A percentile compares a stretch with the other conserved stretches of the same genome.
Evolutionary conservation across 106 monocot genomes (phyloP).

Genomic region (Platanthera zijinensis): DNA sequence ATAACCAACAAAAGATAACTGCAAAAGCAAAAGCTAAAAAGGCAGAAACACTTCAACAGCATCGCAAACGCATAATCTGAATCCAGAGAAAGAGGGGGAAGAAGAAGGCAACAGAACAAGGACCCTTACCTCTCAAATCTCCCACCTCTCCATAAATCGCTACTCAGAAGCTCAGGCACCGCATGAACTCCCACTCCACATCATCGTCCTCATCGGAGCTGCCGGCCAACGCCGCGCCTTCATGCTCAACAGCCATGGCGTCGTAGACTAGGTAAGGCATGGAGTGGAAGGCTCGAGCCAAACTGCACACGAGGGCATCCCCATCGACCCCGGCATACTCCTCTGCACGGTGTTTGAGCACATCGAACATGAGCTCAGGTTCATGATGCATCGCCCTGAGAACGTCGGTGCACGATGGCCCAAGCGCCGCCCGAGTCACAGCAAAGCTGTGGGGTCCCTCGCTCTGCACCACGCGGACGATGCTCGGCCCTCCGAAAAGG

Average conservation of each 20-base stretch:
- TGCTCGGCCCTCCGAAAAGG: slow-evolving; percentile 91
- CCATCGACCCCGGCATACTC: slow-evolving; percentile 19
- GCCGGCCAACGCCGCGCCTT: background rate
- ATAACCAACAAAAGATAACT: background rate
- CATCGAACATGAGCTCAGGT: slow-evolving; percentile 88
- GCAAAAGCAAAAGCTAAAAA: background rate
- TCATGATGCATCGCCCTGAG: slow-evolving; percentile 87
- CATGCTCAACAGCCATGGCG: slow-evolving; percentile 4
- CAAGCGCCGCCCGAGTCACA: slow-evolving; percentile 65
- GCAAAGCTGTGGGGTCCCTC: slow-evolving; percentile 84
- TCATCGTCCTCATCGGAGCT: slow-evolving; percentile 36
- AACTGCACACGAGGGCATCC: slow-evolving; percentile 11
- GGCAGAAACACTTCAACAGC: background rate
- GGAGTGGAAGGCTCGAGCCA: slow-evolving; percentile 56
- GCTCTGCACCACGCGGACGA: slow-evolving; percentile 78
- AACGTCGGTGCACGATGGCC: slow-evolving; percentile 78
- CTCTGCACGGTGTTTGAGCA: slow-evolving; percentile 59
- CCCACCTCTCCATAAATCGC: too few species aligned
- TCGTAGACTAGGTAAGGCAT: slow-evolving; percentile 70
- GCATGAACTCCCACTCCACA: slow-evolving; percentile 61
- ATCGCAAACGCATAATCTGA: background rate
- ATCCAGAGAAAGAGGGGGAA: background rate
- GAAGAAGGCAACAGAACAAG: background rate
- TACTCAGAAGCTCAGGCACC: slow-evolving; percentile 44
- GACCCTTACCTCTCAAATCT: background rate